Percentiles rank a stretch among this genome's conserved stretches.
Evolutionary conservation across 352 stramenopile genomes (phyloP).

Genomic region (Phytophthora quininea): DNA sequence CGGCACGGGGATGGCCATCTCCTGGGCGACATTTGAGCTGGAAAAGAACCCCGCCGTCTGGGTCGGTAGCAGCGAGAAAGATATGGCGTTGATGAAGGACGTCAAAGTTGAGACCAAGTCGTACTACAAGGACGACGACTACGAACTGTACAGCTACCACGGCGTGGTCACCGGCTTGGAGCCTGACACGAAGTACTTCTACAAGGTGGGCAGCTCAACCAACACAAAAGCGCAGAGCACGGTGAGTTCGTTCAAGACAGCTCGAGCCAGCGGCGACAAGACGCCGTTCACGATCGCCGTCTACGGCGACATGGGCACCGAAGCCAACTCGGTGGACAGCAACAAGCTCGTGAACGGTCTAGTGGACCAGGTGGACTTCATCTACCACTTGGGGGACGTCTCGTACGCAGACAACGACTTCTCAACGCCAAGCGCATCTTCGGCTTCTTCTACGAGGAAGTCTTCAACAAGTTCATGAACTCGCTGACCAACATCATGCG

Average conservation of each 20-base stretch:
- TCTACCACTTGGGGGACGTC: slow-evolving; percentile 51
- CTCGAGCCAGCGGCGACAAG: slow-evolving; percentile 30
- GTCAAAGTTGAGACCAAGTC: slow-evolving; percentile 32
- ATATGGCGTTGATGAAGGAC: slow-evolving; percentile 21
- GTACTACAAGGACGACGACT: slow-evolving; percentile 54
- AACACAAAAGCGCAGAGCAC: slow-evolving; percentile 25
- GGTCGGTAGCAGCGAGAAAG: slow-evolving; percentile 27
- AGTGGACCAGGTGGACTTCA: slow-evolving; percentile 38
- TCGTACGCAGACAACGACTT: slow-evolving; percentile 55
- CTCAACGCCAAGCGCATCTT: slow-evolving; percentile 26
- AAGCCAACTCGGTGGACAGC: slow-evolving; percentile 32
- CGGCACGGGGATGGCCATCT: slow-evolving; percentile 37
- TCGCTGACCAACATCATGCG: slow-evolving; percentile 47
- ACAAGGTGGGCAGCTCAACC: slow-evolving; percentile 29
- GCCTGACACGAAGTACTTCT: slow-evolving; percentile 35
- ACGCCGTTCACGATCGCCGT: slow-evolving; percentile 40
- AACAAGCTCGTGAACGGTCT: slow-evolving; percentile 39
- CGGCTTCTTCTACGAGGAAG: slow-evolving; percentile 51
- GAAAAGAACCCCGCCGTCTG: slow-evolving; percentile 48
- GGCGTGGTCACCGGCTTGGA: slow-evolving; percentile 25
- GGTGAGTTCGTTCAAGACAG: slow-evolving; percentile 56
- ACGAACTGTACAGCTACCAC: slow-evolving; percentile 44
- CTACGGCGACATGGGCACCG: slow-evolving; percentile 47
- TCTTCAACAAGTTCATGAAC: slow-evolving; percentile 80
- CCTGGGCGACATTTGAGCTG: slow-evolving; percentile 45